Percentiles rank a stretch among this genome's conserved stretches.
Conservation (phyloP, 371 early-diverging fungal species). For the Apophysomyces sp. region DNA sequence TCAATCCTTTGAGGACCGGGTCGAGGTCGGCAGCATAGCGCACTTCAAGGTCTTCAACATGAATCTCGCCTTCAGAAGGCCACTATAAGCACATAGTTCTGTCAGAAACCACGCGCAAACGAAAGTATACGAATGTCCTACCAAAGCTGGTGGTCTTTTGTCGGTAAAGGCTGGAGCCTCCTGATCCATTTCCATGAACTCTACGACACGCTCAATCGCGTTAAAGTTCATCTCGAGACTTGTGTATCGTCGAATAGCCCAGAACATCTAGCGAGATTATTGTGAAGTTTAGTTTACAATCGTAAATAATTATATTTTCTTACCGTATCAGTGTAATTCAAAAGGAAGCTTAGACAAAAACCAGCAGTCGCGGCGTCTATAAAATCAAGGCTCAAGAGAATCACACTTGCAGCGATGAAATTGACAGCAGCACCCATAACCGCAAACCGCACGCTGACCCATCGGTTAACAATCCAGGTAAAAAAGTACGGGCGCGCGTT, state of each 20-base stretch:
- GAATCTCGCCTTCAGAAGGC: constrained; percentile 64
- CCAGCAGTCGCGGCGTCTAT: constrained; percentile 76
- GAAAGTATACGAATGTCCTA: not conserved
- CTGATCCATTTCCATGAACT: constrained; percentile 77
- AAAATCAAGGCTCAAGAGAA: constrained; percentile 41
- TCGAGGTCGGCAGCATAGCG: constrained; percentile 64
- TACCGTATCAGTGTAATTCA: constrained; percentile 65
- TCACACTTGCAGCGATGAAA: constrained; percentile 51
- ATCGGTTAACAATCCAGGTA: constrained; percentile 79
- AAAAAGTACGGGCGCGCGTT: constrained; percentile 72
- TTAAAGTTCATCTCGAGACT: constrained; percentile 83
- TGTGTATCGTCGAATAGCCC: constrained; percentile 67
- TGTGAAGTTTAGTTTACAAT: not conserved
- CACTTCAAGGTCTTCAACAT: constrained; percentile 56
- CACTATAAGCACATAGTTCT: constrained; percentile 32
- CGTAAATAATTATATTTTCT: not conserved
- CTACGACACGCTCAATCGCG: constrained; percentile 82
- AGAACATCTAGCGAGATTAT: not conserved
- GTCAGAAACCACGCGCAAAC: not conserved
- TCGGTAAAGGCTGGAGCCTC: constrained; percentile 66
- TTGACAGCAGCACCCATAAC: constrained; percentile 64
- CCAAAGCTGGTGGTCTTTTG: constrained; percentile 45
- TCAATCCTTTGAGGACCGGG: constrained; percentile 58
- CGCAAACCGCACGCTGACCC: constrained; percentile 78
- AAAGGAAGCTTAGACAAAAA: constrained; percentile 70